Evolutionary conservation across 2,329 filamentous ascomycete species (phyloP), one percentile per base, ranked within the genome.

Genomic region (Gnomoniopsis smithogilvyi): DNA sequence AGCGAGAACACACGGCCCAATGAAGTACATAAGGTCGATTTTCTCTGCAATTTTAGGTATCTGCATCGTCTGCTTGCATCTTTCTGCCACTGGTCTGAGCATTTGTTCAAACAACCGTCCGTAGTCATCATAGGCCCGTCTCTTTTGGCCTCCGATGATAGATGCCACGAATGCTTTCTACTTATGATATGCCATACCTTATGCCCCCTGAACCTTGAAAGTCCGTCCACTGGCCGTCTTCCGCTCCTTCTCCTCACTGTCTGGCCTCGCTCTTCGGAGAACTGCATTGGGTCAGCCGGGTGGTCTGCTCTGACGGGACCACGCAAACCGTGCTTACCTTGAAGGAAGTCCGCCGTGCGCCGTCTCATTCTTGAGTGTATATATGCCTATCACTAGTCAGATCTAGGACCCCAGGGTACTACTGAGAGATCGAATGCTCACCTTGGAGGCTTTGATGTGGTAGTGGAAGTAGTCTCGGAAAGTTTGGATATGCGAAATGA

Each of bases 401-500:
- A 26, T 30, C 33, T 30, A 3, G 6, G 60, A 11, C 12, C 60
- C 36, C 33, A 50, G 60, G 53, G 50, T 21, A 64, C 51, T 64
- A 59, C 43, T 58, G 38, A 15, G 24, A 38, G 14, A 26, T 51
- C 4, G 14, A 45, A 36, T 48, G 59, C 41, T 54, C 73, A 87
- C 85, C 82, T 99, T 99, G 63, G 93, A 97, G 33, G 95, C 96
- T 79, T 99, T 99, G 78, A 99, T 99, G 76, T 99, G 95, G 75
- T 99, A 99, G 76, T 99, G 95, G 82, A 99, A 99, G 77, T 99
- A 99, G 73, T 99, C 95, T 66, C 95, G 91, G 90, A 99, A 99
- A 15, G 95, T 99, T 78, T 99, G 96, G 69, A 99, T 98, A 74
- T 99, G 96, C 53, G 93, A 97, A 67, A 99, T 99, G 72, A 96